A percentile compares a stretch with the other conserved stretches of the same genome.
Evolutionary conservation across 768 basidiomycete species (phyloP).

Genomic region (Hypholoma fasciculare): DNA sequence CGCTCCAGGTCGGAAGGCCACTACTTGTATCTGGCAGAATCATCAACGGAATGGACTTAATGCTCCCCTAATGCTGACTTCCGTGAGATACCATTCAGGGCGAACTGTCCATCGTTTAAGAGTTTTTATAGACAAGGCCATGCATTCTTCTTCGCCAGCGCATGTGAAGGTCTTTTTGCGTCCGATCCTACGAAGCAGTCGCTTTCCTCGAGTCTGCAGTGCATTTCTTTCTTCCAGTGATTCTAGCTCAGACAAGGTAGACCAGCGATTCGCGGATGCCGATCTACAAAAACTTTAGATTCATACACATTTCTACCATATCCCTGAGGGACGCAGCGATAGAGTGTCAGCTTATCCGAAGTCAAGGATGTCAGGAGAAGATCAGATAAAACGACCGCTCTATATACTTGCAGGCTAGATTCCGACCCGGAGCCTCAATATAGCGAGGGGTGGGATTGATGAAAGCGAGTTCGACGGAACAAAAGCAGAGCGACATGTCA

Average conservation of each 20-base stretch:
- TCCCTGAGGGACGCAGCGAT: not conserved
- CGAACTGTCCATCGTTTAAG: constrained; percentile 33
- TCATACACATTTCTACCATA: not conserved
- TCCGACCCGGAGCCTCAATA: not conserved
- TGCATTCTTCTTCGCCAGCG: not conserved
- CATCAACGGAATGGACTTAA: constrained; percentile 22
- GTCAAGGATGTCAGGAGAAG: constrained; percentile 15
- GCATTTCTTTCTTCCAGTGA: too few species aligned
- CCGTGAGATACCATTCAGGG: constrained; percentile 34
- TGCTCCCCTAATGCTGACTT: constrained; percentile 25
- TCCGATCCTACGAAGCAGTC: too few species aligned
- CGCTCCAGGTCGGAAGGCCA: not conserved
- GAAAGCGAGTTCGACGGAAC: constrained; percentile 1
- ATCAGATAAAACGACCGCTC: constrained; percentile 16
- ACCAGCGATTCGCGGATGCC: too few species aligned
- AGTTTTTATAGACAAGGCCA: constrained; percentile 16
- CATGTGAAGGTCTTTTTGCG: too few species aligned
- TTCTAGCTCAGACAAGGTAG: too few species aligned
- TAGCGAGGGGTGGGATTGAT: constrained; percentile 2
- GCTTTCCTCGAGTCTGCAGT: too few species aligned
- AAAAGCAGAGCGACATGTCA: not conserved
- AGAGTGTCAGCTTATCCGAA: constrained; percentile 10
- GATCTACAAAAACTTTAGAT: not conserved
- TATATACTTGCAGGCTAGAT: constrained; percentile 14
- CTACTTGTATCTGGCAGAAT: constrained; percentile 15